These are phyloP conservation scores for Ambrosiella xylebori DNA, from an alignment of 2,329 filamentous ascomycete genomes.

Conservation along the genomic window DNA sequence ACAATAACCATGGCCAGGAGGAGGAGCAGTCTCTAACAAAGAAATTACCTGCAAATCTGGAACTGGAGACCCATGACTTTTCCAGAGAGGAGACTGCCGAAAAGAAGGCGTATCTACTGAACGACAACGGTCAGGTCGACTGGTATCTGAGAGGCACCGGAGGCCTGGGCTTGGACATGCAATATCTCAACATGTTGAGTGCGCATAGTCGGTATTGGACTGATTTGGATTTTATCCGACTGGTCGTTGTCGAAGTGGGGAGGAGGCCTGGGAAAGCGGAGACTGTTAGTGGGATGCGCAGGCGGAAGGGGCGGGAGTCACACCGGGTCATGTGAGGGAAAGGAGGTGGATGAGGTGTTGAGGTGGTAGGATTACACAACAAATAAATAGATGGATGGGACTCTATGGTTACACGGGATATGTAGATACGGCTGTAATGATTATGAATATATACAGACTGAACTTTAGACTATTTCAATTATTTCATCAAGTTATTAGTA, in stretches of 20 bases:
- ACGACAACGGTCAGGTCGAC: conserved; percentile 94
- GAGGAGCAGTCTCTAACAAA: conserved; percentile 10
- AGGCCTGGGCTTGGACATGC: conserved; percentile 78
- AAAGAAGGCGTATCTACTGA: conserved; percentile 69
- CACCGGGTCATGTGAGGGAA: not conserved
- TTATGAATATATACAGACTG: too few relatives aligned
- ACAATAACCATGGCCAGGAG: not conserved
- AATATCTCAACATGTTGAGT: conserved; percentile 92
- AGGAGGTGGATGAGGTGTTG: not conserved
- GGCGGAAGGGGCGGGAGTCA: not conserved
- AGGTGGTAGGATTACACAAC: not conserved
- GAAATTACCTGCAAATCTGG: conserved; percentile 49
- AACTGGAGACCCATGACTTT: conserved; percentile 92
- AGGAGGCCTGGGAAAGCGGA: conserved; percentile 39
- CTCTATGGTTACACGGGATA: too few relatives aligned
- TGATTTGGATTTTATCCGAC: conserved; percentile 69
- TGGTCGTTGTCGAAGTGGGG: conserved; percentile 69
- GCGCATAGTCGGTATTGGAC: conserved; percentile 93
- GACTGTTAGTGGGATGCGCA: not conserved
- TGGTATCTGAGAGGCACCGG: conserved; percentile 71
- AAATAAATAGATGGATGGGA: too few relatives aligned
- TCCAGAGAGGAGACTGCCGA: conserved; percentile 82
- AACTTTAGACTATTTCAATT: too few relatives aligned
- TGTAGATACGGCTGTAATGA: too few relatives aligned
- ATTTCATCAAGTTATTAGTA: too few relatives aligned